These are phyloP conservation scores for Paramecium octaurelia DNA, from an alignment of 73 alveolate species.

Conservation along the genomic window DNA sequence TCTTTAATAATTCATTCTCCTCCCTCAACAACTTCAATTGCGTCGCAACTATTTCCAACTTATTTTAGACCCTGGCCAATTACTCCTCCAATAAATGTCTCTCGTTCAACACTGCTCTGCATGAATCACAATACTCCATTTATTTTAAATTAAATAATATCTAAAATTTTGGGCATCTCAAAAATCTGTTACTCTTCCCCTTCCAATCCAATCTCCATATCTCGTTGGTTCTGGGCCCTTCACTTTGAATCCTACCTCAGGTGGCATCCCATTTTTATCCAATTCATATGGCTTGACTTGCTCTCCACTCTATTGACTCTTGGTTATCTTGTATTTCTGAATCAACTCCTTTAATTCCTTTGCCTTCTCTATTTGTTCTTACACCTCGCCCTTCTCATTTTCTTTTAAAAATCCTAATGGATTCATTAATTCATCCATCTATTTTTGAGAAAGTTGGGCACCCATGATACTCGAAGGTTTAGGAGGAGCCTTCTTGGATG, in stretches of 20 bases:
- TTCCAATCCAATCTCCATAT: slow-evolving; percentile 89
- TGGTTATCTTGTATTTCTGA: neutral
- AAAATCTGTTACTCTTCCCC: slow-evolving; percentile 85
- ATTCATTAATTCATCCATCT: slow-evolving; percentile 25
- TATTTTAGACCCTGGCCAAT: neutral
- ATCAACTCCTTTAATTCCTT: slow-evolving; percentile 16
- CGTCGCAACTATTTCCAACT: neutral
- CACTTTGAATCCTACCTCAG: slow-evolving; percentile 80
- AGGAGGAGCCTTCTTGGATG: neutral
- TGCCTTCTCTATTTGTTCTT: neutral
- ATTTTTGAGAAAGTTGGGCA: neutral
- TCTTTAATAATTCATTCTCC: slow-evolving; percentile 35
- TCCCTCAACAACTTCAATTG: neutral
- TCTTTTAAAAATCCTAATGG: slow-evolving; percentile 28
- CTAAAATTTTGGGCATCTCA: slow-evolving; percentile 22
- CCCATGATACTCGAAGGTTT: slow-evolving; percentile 25
- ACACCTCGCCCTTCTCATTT: neutral
- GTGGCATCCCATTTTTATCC: slow-evolving; percentile 64
- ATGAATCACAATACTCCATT: slow-evolving; percentile 16
- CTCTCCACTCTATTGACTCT: neutral
- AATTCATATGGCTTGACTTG: neutral
- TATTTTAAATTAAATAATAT: slow-evolving; percentile 7
- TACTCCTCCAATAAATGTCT: neutral
- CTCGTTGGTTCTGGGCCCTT: slow-evolving; percentile 93
- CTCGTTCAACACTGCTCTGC: neutral